phyloP scores from a whole-genome alignment of 1,284 basidiomycete genomes.

The Cystobasidium pallidum region DNA sequence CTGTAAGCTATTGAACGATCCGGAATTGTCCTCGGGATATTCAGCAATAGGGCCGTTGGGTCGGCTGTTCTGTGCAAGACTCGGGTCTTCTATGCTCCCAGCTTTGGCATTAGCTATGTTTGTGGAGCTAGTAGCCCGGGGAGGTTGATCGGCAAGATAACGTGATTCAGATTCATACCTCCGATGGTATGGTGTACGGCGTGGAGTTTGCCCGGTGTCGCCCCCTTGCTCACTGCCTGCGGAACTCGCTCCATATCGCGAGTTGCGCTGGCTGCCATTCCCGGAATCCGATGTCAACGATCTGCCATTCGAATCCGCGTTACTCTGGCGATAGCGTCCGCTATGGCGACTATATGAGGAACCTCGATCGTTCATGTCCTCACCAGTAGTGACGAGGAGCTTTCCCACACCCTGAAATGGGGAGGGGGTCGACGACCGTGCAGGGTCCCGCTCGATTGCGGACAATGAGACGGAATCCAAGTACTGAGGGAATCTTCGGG shows the following conservation, averaged over 20 bases:
- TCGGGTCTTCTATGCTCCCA: not conserved
- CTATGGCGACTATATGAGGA: not conserved
- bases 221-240: not conserved
- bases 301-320: not conserved
- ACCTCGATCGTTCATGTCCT: not conserved
- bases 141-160: not conserved
- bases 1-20: not conserved
- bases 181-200: not conserved
- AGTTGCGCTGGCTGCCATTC: not conserved
- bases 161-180: not conserved
- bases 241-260: not conserved
- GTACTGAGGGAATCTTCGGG: not conserved
- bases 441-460: not conserved
- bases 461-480: not conserved
- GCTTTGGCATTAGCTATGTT: not conserved
- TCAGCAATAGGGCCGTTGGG: not conserved
- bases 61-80: not conserved
- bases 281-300: not conserved
- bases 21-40: not conserved
- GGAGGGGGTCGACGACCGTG: not conserved
- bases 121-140: not conserved
- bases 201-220: not conserved
- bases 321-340: conserved; percentile 1
- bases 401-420: not conserved
- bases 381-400: not conserved